Conservation (phyloP, 371 early-diverging fungal species). For the Actinomucor elegans region DNA sequence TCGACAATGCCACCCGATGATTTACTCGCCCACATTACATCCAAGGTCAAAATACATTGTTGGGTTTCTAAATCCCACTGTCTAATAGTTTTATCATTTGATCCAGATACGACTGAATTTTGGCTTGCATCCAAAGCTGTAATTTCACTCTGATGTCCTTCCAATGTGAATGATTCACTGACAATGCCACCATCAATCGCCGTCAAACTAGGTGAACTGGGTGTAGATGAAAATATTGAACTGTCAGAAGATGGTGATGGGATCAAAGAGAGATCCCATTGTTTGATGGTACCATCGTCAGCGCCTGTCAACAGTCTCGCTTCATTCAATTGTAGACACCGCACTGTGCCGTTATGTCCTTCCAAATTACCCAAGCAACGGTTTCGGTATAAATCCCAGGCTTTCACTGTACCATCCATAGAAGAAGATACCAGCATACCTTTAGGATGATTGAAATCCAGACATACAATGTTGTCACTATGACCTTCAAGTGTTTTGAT, state of each 20-base stretch:
- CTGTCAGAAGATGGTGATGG: conserved; percentile 27
- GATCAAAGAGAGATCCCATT: conserved; percentile 79
- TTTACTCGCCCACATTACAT: conserved; percentile 68
- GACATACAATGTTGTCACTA: conserved; percentile 65
- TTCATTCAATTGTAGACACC: conserved; percentile 70
- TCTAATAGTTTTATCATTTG: conserved; percentile 85
- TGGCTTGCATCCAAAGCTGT: conserved; percentile 54
- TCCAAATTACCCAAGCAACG: conserved; percentile 59
- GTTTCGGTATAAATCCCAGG: conserved; percentile 70
- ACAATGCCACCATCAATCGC: conserved; percentile 27
- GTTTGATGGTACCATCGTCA: conserved; percentile 76
- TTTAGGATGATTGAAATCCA: conserved; percentile 68
- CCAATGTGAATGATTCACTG: conserved; percentile 39
- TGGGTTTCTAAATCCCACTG: conserved; percentile 90
- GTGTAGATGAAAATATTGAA: conserved; percentile 21
- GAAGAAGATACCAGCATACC: conserved; percentile 76
- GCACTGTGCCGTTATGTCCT: conserved; percentile 62
- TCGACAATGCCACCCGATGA: conserved; percentile 7
- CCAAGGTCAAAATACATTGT: conserved; percentile 62
- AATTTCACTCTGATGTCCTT: conserved; percentile 56
- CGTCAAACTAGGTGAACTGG: conserved; percentile 33
- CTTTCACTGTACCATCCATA: conserved; percentile 73
- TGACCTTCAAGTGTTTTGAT: conserved; percentile 69
- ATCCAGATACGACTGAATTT: conserved; percentile 68
- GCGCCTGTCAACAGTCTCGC: conserved; percentile 74